Percentiles rank a stretch among this genome's conserved stretches.
Evolutionary conservation across 1,284 basidiomycete species (phyloP).

Genomic region (Irpex sp.): DNA sequence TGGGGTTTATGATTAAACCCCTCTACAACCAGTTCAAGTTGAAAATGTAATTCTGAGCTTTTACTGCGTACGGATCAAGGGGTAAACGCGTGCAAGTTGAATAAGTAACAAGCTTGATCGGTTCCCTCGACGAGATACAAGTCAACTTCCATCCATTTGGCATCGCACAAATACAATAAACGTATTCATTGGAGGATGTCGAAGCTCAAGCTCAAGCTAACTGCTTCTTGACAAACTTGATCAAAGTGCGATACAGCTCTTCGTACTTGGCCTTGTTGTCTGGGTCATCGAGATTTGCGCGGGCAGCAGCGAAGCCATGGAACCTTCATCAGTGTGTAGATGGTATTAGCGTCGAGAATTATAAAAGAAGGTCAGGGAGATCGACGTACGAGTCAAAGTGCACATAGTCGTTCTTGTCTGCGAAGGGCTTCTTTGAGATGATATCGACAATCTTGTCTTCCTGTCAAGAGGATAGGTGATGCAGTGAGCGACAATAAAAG

Average conservation of each 20-base stretch:
- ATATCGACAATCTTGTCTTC: conserved; percentile 50
- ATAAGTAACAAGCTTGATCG: too few species aligned
- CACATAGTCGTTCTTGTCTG: conserved; percentile 52
- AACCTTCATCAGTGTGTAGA: conserved; percentile 34
- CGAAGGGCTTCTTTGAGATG: conserved; percentile 48
- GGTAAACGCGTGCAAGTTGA: too few species aligned
- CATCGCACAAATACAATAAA: too few species aligned
- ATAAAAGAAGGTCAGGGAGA: conserved; percentile 3
- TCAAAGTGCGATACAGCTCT: conserved; percentile 57
- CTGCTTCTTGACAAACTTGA: conserved; percentile 42
- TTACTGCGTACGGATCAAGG: too few species aligned
- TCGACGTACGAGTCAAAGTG: conserved; percentile 46
- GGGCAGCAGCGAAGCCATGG: conserved; percentile 73
- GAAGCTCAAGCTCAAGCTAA: too few species aligned
- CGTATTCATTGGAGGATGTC: too few species aligned
- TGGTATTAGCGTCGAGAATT: conserved; percentile 3
- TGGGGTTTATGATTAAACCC: too few species aligned
- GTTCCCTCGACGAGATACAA: too few species aligned
- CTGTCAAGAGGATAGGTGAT: conserved; percentile 28
- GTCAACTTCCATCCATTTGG: too few species aligned
- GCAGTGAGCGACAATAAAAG: neutral
- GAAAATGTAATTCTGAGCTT: too few species aligned
- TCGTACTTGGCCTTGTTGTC: conserved; percentile 66
- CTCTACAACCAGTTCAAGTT: too few species aligned
- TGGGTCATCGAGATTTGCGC: conserved; percentile 58